phyloP scores from a whole-genome alignment of 805 yeast genomes.

The Kluyveromyces lactis region DNA sequence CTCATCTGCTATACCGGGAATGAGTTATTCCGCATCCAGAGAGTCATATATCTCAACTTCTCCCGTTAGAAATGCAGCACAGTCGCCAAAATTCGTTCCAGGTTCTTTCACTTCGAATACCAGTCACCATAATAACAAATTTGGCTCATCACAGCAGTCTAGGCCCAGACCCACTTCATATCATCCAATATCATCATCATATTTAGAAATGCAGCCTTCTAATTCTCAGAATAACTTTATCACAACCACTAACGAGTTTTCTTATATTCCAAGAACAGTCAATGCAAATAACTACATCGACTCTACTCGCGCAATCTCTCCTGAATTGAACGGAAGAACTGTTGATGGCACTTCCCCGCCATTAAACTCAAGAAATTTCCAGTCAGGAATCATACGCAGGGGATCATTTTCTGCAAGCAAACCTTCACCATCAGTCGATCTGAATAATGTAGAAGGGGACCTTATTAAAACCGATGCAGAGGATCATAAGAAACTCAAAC shows the following conservation, averaged over 20 bases:
- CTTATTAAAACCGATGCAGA: slow-evolving; percentile 27
- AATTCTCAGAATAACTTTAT: not conserved
- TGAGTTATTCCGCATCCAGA: not conserved
- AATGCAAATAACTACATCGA: not conserved
- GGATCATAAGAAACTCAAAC: slow-evolving; percentile 8
- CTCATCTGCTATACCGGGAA: not conserved
- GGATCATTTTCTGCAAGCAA: slow-evolving; percentile 23
- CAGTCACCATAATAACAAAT: slow-evolving; percentile 10
- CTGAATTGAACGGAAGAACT: not conserved
- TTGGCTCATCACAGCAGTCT: not conserved
- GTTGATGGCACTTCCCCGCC: not conserved
- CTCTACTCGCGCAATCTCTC: not conserved
- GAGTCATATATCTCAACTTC: not conserved
- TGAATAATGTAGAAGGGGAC: slow-evolving; percentile 31
- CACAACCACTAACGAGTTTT: not conserved
- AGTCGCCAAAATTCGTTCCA: not conserved
- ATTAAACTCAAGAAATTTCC: not conserved
- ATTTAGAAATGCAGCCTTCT: slow-evolving; percentile 11
- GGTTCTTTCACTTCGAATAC: slow-evolving; percentile 7
- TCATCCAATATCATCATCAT: slow-evolving; percentile 40
- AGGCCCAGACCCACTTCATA: slow-evolving; percentile 75
- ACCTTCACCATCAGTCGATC: slow-evolving; percentile 26
- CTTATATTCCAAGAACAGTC: not conserved
- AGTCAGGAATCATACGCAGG: slow-evolving; percentile 16
- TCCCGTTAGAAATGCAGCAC: not conserved